These are phyloP conservation scores for Prunus davidiana DNA, from an alignment of 306 rosid species.

Conservation along the genomic window DNA sequence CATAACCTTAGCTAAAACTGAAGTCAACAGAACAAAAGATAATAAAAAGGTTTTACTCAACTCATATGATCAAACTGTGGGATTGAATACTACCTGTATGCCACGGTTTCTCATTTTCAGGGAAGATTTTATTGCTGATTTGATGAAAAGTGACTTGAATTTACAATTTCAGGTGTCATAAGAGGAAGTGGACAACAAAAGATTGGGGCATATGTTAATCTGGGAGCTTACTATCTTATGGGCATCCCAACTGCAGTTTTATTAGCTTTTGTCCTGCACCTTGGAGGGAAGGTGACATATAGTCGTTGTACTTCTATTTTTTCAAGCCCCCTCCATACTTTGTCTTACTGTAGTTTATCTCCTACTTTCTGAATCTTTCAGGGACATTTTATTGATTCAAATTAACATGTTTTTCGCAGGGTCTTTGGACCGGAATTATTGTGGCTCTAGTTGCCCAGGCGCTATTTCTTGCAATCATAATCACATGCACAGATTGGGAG, in stretches of 20 bases:
- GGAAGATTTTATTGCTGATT: background rate
- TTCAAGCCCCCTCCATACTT: background rate
- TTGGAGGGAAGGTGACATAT: slow-evolving; percentile 37
- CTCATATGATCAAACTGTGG: too few relatives aligned
- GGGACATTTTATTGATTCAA: background rate
- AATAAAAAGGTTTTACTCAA: too few relatives aligned
- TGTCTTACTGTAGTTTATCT: background rate
- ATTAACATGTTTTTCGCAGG: slow-evolving; percentile 17
- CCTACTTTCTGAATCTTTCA: background rate
- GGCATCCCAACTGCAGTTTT: slow-evolving; percentile 31
- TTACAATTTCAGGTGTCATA: slow-evolving; percentile 13
- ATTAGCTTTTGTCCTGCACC: slow-evolving; percentile 32
- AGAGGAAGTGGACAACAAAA: slow-evolving; percentile 39
- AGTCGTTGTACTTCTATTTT: background rate
- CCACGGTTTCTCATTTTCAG: too few relatives aligned
- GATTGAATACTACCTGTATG: too few relatives aligned
- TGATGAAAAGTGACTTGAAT: background rate
- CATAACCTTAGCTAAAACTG: background rate
- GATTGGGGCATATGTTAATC: slow-evolving; percentile 32
- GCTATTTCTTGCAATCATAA: slow-evolving; percentile 16
- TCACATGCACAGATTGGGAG: slow-evolving; percentile 23
- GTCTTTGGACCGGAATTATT: slow-evolving; percentile 33
- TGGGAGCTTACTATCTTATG: slow-evolving; percentile 33
- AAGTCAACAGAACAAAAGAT: background rate
- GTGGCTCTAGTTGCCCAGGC: slow-evolving; percentile 24